Conservation (phyloP, 1,284 basidiomycete genomes). For the Ganoderma sinense region DNA sequence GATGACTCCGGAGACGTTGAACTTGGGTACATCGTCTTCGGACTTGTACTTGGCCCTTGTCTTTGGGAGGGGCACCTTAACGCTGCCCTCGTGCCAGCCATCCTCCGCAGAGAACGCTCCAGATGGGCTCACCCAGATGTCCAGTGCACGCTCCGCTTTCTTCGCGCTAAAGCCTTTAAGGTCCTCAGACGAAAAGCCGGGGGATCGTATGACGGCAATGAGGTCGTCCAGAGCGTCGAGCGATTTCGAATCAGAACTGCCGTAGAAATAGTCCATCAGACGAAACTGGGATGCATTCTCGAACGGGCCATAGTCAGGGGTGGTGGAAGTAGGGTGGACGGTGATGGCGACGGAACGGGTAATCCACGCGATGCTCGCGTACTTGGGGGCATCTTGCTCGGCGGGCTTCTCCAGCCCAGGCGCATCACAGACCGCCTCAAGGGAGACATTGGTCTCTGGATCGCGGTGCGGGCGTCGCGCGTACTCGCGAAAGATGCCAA, state of each 20-base stretch:
- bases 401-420: neutral
- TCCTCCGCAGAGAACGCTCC: constrained; percentile 18
- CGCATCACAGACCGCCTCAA: neutral
- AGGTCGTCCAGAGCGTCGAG: constrained; percentile 10
- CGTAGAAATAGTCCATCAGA: constrained; percentile 9
- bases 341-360: neutral
- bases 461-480: neutral
- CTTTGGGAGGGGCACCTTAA: neutral
- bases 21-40: constrained; percentile 34
- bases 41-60: constrained; percentile 20
- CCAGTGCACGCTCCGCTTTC: constrained; percentile 23
- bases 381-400: neutral
- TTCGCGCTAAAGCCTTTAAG: constrained; percentile 25
- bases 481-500: constrained; percentile 13
- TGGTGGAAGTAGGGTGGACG: neutral
- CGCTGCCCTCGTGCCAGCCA: constrained; percentile 31
- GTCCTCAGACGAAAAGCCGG: constrained; percentile 31
- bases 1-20: constrained; percentile 29
- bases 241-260: neutral
- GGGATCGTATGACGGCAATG: neutral
- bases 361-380: constrained; percentile 12
- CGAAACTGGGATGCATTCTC: constrained; percentile 7
- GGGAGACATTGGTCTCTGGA: constrained; percentile 3
- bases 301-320: neutral
- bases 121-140: constrained; percentile 10